Base-by-base conservation (phyloP, 2,329 filamentous ascomycete species). In the Penicillium sp. region DNA sequence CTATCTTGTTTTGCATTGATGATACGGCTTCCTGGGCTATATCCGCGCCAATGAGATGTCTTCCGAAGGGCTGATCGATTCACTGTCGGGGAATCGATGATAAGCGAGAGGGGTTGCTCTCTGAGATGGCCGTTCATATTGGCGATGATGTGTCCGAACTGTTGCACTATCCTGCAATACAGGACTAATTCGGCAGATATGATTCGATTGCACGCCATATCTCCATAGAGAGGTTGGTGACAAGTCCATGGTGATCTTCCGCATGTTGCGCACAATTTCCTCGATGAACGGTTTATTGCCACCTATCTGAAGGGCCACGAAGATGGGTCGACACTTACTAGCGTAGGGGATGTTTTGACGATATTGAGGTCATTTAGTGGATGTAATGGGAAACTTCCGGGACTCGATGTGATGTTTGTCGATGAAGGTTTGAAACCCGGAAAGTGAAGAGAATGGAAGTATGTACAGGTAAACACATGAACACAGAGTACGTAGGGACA, bases 221-320 rank as follows among this genome's bases (percentile, higher is more conserved):
- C 18, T 20, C 18, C 18, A 4, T 3, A 20, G 18, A 4, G 18
- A 20, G 18, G 18, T 20, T 14, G 94, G 93, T 1, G 88, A 91
- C 51, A 98, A 78, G 63, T 98, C 93, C 62, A 84, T 88, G 6
- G 93, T 98, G 63, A 97, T 98, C 71, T 94, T 95, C 53, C 88
- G 84, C 77, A 98, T 87, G 59, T 87, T 96, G 42, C 90, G 81
- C 40, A 98, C 91, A 59, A 98, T 98, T 73, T 98, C 93, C 65
- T 98, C 93, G 53, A 98, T 98, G 65, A 98, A 98, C 0, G 93
- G 88, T 69, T 98, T 93, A 43, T 76, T 85, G 75, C 98, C 93
- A 53, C 89, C 93, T 16, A 91, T 89, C 69, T 98, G 93, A 27
- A 95, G 78, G 13, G 91, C 90, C 52, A 98, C 93, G 67, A 98